Evolutionary conservation across 1,284 basidiomycete species (phyloP).

Genomic region (Ustilago hordei): DNA sequence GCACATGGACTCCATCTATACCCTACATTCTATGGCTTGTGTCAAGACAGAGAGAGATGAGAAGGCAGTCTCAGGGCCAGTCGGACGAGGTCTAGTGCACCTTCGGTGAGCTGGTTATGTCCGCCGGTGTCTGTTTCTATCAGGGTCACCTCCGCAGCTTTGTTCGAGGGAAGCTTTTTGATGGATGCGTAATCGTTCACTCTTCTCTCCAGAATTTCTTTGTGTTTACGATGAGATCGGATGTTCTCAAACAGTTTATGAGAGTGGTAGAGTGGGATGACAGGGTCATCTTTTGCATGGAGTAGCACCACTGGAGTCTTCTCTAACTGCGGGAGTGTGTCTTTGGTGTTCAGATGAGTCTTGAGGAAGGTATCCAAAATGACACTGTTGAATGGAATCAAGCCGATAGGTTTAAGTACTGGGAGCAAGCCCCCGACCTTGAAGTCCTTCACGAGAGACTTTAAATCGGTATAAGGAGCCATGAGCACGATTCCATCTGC

Average conservation of each 20-base stretch:
- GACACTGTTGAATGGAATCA: constrained; percentile 78
- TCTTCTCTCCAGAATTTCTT: constrained; percentile 3
- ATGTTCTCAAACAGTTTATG: constrained; percentile 35
- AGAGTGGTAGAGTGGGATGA: constrained; percentile 82
- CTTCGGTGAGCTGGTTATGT: constrained; percentile 54
- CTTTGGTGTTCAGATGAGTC: constrained; percentile 73
- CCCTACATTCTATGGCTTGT: background rate
- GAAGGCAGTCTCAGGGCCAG: constrained; percentile 23
- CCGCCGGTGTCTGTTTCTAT: constrained; percentile 53
- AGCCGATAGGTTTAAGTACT: constrained; percentile 78
- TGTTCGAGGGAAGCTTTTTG: constrained; percentile 20
- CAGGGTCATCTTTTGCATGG: constrained; percentile 83
- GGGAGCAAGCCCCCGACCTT: constrained; percentile 74
- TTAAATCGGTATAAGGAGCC: constrained; percentile 81
- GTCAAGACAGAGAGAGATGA: constrained; percentile 8
- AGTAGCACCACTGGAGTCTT: constrained; percentile 78
- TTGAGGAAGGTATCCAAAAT: constrained; percentile 75
- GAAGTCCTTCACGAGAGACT: constrained; percentile 79
- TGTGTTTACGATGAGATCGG: background rate
- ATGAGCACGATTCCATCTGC: constrained; percentile 79
- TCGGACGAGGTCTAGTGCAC: constrained; percentile 48
- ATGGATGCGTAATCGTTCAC: constrained; percentile 29
- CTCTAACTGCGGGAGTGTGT: constrained; percentile 25
- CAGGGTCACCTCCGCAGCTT: constrained; percentile 24
- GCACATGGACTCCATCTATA: constrained; percentile 1